Evolutionary conservation across 306 rosid species (phyloP), one percentile per base, ranked within the genome.

Genomic region (Vachellia pachyceras): DNA sequence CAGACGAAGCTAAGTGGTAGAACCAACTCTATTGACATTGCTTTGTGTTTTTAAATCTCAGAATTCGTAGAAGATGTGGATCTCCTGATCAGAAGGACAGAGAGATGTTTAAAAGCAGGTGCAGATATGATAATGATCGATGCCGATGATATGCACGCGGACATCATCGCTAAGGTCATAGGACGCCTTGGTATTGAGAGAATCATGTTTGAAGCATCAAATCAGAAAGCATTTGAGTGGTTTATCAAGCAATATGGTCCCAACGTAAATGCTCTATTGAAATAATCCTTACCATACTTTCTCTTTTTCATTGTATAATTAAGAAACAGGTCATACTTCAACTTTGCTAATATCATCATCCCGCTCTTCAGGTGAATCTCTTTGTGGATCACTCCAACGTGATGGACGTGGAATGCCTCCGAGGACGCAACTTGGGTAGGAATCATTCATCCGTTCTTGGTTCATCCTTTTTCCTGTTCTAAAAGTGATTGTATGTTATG

Each of bases 21-120:
- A 63, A 77, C 46, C 41, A 12, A 20, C 41, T 33, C 65, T 41
- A 7, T 65, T 76, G 36, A 40, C 67, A 71, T 75, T 41, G 49
- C 17, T 23, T 69, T 67, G 54, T 41, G 20, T 52, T 45, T 68
- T 1, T 29, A 29, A 55, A 33, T 57, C 14, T n/a, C 90, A 95
- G 99, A 95, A 77, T 76, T 86, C 60, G 89, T 95, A 57, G 99
- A 93, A 84, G 98, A 91, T 85, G 98, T 88, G 77, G 94, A 95
- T 86, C 92, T 93, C 45, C 68, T 95, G 90, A 84, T 91, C 88
- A 88, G 94, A 82, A 91, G 85, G 84, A 94, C 99, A 11, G 99
- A 91, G 91, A 89, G 98, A 83, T 95, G 99, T 82, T 84, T 95
- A 78, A 96, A 95, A 85, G 98, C 94, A 8, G 99, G 98, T 75